These are phyloP conservation scores for Candida piceae DNA, from an alignment of 805 yeast genomes.

Conservation along the genomic window DNA sequence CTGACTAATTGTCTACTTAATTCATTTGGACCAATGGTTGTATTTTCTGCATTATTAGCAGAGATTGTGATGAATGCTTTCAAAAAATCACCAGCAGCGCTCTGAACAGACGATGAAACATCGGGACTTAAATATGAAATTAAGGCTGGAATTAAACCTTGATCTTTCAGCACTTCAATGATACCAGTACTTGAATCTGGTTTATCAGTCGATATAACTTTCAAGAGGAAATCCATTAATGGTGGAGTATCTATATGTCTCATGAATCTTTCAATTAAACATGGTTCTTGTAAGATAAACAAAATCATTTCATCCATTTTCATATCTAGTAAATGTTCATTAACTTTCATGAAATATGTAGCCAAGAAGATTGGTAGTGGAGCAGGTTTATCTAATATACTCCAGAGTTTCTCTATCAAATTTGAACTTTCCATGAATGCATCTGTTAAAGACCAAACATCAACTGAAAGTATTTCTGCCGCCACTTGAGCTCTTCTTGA, in stretches of 20 bases:
- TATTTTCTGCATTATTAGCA: constrained; percentile 85
- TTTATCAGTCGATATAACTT: constrained; percentile 89
- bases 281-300: constrained; percentile 64
- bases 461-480: constrained; percentile 85
- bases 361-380: constrained; percentile 74
- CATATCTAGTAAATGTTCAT: constrained; percentile 84
- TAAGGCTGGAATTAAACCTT: constrained; percentile 66
- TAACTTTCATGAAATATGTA: constrained; percentile 85
- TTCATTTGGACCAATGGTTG: constrained; percentile 95
- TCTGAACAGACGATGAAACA: constrained; percentile 66
- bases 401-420: constrained; percentile 72
- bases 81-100: constrained; percentile 92
- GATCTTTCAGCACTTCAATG: constrained; percentile 67
- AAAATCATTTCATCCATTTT: constrained; percentile 73
- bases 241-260: constrained; percentile 90
- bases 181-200: constrained; percentile 87
- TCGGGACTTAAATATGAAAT: constrained; percentile 67
- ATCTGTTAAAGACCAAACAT: constrained; percentile 91
- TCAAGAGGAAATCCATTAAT: constrained; percentile 84
- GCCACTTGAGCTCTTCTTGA: constrained; percentile 58
- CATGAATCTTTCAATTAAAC: constrained; percentile 74
- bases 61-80: constrained; percentile 92
- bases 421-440: constrained; percentile 73
- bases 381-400: constrained; percentile 59
- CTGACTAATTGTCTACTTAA: constrained; percentile 87